Conservation (phyloP, 1,284 basidiomycete species). For the Lignosus rhinocerotis region DNA sequence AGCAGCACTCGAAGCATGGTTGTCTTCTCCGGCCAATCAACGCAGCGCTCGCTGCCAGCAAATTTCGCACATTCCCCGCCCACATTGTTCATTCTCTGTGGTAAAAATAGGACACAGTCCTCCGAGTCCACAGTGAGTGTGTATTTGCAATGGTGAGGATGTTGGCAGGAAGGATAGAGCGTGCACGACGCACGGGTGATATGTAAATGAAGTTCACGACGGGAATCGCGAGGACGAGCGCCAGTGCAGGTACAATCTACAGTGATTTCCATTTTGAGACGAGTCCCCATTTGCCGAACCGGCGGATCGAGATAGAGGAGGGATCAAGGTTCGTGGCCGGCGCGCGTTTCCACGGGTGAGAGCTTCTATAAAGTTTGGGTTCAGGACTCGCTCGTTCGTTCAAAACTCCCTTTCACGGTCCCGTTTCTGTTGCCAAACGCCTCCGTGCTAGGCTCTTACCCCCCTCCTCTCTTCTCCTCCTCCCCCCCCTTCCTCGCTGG, state of each 20-base stretch:
- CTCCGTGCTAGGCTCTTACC: constrained; percentile 8
- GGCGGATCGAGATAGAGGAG: not conserved
- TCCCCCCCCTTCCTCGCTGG: constrained; percentile 3
- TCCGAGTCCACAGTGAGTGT: not conserved
- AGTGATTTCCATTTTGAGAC: not conserved
- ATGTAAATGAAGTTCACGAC: not conserved
- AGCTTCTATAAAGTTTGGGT: constrained; percentile 2
- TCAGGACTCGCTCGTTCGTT: not conserved
- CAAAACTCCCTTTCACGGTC: not conserved
- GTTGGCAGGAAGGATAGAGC: not conserved
- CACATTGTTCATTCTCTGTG: not conserved
- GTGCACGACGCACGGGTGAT: not conserved
- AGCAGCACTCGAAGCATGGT: not conserved
- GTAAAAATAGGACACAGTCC: not conserved
- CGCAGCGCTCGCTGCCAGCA: not conserved
- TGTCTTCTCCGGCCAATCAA: not conserved
- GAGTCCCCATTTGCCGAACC: not conserved
- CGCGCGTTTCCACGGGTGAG: not conserved
- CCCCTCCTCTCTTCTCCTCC: constrained; percentile 3
- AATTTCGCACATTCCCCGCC: not conserved
- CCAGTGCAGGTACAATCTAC: not conserved
- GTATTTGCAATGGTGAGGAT: not conserved
- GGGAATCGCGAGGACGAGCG: not conserved
- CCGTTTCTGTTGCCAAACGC: constrained; percentile 1
- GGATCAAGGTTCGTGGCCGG: not conserved